Base-by-base conservation (phyloP, 23 red algal genomes). In the Gracilaria domingensis region DNA sequence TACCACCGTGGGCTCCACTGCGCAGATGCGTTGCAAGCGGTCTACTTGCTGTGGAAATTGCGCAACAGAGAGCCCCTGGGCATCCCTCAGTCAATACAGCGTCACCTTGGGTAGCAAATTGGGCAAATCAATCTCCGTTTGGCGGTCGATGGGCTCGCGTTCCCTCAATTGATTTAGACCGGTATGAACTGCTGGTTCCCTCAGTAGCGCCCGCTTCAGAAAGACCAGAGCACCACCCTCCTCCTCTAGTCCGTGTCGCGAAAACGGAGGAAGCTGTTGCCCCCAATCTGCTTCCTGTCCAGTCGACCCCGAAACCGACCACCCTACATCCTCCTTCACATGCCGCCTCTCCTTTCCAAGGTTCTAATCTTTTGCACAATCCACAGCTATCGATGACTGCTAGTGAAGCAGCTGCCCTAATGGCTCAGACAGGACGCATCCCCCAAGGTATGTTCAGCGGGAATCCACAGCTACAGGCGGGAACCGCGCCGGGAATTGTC, bases 1-100 rank as follows among this genome's bases (percentile, higher is more conserved):
- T 95, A 40, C 93, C 93, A 4, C 84, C 93, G 17, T 95, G 93
- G 93, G 93, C 80, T 35, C 93, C 93, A 54, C 74, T 95, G 13
- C 93, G 93, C 32, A 49, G 93, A 13, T 95, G 93, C 38, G 82
- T 95, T 20, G 58, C 61, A 24, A 81, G 84, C 39, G 93, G 93
- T 12, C 60, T 95, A 21, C 81, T 95, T 35, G 93, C 93, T 38
- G 93, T 84, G 20, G 93, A 95, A 81, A 88, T 71, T 24, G 88
- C 93, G 13, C 82, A 86, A 44, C 91, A 82, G 28, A 81, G 64
- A 57, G 45, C 82, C 24, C 79, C 85, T 86, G 77, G 58, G 1
- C 71, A 78, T 32, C 47, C 62, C 24, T 48, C 40, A 1, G 57
- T 79, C 48, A 88, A 88, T 49, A 57, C 61, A 0, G 82, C 84